Base-by-base conservation (phyloP, 371 early-diverging fungal species). In the Zychaea mexicana region DNA sequence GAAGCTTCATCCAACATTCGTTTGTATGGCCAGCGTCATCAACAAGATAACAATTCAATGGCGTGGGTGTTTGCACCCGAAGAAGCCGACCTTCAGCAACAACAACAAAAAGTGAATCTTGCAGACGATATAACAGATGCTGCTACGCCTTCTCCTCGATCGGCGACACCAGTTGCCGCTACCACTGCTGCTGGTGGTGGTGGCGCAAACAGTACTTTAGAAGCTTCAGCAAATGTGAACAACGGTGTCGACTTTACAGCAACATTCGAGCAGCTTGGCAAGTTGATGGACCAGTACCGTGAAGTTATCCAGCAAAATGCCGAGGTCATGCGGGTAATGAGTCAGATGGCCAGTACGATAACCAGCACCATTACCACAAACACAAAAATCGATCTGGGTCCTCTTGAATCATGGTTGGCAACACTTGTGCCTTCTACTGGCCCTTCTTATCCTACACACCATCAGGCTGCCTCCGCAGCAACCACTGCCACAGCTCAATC, bases 41-140 rank as follows among this genome's bases (percentile, higher is more conserved):
- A 58, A 42, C 32, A 31, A 54, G 27, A 57, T 32, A 22, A 52
- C 7, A 42, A 15, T 9, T 9, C 64, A 0, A 57, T 57, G 32
- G 64, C 56, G 5, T 64, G 64, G 64, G 64, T 57, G 22, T 64
- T 64, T 49, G 33, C 57, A 12, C 42, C 53, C 39, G 64, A 64
- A 26, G 57, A 46, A 5, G 36, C 21, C 17, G 33, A 24, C 5
- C 21, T 21, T 26, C 17, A 47, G 46, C 49, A 47, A 22, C 52
- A 30, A 42, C 59, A 57, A 24, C 15, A 58, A 10, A 58, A 58
- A 12, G 45, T 42, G 3, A 45, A 58, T 28, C 59, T 36, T n/a
- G 45, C 19, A 32, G 39, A 28, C 7, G 39, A 32, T 39, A 38
- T 28, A 12, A 27, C 32, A 1, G 55, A 30, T 54, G 27, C 4